Percentiles rank a stretch among this genome's conserved stretches.
phyloP scores from a whole-genome alignment of 257 asterid genomes.

The Lycium ferocissimum region DNA sequence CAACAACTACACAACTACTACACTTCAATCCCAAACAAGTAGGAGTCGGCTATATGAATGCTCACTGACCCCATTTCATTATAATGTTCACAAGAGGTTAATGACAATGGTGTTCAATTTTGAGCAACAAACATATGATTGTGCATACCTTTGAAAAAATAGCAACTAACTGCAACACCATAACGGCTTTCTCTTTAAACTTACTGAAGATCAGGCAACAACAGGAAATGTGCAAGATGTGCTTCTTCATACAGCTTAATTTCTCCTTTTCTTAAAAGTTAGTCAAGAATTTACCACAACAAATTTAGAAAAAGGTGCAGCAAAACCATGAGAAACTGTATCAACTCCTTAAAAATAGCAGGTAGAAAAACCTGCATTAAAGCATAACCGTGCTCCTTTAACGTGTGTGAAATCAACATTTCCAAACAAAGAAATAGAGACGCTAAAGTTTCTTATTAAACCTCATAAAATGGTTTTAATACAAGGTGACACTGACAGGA shows the following conservation, averaged over 20 bases:
- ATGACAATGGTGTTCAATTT: neutral
- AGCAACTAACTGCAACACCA: no score
- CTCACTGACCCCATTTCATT: neutral
- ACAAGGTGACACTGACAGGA: neutral
- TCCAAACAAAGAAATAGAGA: neutral
- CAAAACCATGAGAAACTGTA: neutral
- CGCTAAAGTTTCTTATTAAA: neutral
- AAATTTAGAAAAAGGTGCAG: neutral
- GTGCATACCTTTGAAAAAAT: neutral
- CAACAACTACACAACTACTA: neutral
- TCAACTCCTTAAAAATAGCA: neutral
- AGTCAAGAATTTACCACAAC: neutral
- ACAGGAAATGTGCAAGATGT: neutral
- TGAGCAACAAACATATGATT: neutral
- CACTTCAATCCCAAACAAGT: neutral
- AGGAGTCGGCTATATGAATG: neutral
- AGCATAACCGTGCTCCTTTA: neutral
- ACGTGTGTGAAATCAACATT: neutral
- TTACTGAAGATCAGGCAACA: slow-evolving; percentile 19
- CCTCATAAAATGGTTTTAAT: neutral
- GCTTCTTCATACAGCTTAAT: neutral
- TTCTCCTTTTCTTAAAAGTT: neutral
- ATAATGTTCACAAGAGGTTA: neutral
- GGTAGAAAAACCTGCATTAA: neutral
- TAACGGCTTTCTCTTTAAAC: neutral